These are phyloP conservation scores for Aspergillus sp. DNA, from an alignment of 2,329 filamentous ascomycete genomes.

Conservation along the genomic window DNA sequence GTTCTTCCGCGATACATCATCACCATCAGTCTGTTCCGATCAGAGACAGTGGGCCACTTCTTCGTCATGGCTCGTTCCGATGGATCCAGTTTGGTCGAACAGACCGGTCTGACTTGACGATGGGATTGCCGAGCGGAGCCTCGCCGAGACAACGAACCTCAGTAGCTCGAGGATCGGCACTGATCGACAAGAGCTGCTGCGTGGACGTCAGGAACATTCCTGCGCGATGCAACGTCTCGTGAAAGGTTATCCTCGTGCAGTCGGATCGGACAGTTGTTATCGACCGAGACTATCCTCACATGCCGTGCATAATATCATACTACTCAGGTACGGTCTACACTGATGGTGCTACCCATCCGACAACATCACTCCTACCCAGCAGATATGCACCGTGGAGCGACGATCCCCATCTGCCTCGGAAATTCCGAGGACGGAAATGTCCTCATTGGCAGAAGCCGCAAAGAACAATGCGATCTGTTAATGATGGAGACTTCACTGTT, in stretches of 20 bases:
- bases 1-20: too few relatives aligned
- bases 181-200: neutral
- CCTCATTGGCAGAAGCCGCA: neutral
- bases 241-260: too few relatives aligned
- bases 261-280: too few relatives aligned
- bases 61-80: neutral
- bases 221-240: neutral
- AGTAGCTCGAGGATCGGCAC: neutral
- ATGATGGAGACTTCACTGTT: neutral
- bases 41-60: too few relatives aligned
- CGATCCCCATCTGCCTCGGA: conserved; percentile 1
- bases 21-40: too few relatives aligned
- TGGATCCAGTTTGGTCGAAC: neutral
- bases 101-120: neutral
- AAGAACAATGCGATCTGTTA: neutral
- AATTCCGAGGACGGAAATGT: neutral
- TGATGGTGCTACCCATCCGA: too few relatives aligned
- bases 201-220: neutral
- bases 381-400: too few relatives aligned
- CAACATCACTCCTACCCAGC: too few relatives aligned
- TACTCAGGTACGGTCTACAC: neutral
- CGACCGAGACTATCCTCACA: too few relatives aligned
- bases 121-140: neutral
- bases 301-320: too few relatives aligned
- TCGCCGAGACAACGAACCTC: neutral